Evolutionary conservation across 345 rosid species (phyloP).

Genomic region (Chamaenerion angustifolium): DNA sequence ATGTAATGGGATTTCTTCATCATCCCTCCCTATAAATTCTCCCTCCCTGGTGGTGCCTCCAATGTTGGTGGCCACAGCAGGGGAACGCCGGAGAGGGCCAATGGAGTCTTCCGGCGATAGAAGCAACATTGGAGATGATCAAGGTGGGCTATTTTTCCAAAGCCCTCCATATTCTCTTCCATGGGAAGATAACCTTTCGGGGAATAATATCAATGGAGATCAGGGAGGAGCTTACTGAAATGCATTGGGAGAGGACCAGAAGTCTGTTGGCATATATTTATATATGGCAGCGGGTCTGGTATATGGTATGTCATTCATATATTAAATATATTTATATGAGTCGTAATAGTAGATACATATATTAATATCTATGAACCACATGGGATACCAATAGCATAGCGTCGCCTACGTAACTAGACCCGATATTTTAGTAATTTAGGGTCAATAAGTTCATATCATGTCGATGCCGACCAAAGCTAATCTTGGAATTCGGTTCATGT

Average conservation of each 20-base stretch:
- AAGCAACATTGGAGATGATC: constrained; percentile 5
- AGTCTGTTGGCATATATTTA: not conserved
- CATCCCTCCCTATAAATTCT: constrained; percentile 1
- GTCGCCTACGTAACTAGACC: not conserved
- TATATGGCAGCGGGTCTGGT: not conserved
- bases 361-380: too few species aligned
- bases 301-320: not conserved
- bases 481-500: not conserved
- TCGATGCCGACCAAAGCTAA: too few species aligned
- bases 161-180: constrained; percentile 16
- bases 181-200: constrained; percentile 28
- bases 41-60: constrained; percentile 2
- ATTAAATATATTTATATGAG: not conserved
- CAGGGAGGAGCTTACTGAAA: constrained; percentile 7
- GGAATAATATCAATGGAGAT: constrained; percentile 35
- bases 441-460: not conserved
- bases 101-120: not conserved
- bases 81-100: constrained; percentile 1
- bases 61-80: not conserved
- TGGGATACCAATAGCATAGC: too few species aligned
- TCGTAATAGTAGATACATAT: not conserved
- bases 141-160: constrained; percentile 13
- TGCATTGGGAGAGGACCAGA: not conserved
- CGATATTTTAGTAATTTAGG: not conserved
- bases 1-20: constrained; percentile 12